These are phyloP conservation scores for Raffaelea deltoideospora DNA, from an alignment of 2,329 filamentous ascomycete species.

Conservation along the genomic window DNA sequence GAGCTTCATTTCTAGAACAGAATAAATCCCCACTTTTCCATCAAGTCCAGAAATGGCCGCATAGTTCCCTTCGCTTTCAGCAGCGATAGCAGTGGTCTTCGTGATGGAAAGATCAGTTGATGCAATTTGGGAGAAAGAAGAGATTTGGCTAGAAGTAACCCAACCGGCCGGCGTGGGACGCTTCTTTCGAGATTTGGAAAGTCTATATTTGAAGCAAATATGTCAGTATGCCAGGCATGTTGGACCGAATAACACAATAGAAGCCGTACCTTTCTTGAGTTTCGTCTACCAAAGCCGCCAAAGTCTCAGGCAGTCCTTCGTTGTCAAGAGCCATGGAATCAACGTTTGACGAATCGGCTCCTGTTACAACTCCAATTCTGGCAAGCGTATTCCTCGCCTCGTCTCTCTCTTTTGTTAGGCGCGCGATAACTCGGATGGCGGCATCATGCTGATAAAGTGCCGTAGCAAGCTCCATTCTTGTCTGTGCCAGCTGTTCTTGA, in stretches of 20 bases:
- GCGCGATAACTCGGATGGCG: constrained; percentile 85
- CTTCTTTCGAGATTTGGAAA: constrained; percentile 82
- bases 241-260: not conserved
- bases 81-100: constrained; percentile 32
- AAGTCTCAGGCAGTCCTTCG: constrained; percentile 55
- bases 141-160: constrained; percentile 60
- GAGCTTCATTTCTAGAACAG: constrained; percentile 50
- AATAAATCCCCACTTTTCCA: constrained; percentile 62
- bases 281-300: constrained; percentile 61
- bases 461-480: constrained; percentile 82
- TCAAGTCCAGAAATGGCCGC: constrained; percentile 63
- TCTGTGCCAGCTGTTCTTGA: constrained; percentile 77
- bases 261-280: constrained; percentile 60
- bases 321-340: constrained; percentile 91
- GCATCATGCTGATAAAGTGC: constrained; percentile 96
- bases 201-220: constrained; percentile 28
- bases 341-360: constrained; percentile 19
- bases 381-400: constrained; percentile 82
- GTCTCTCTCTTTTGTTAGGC: constrained; percentile 79
- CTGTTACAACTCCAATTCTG: constrained; percentile 55
- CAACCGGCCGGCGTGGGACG: constrained; percentile 73
- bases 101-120: constrained; percentile 32
- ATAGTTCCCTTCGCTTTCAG: constrained; percentile 36
- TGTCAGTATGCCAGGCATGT: not conserved
- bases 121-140: constrained; percentile 27